Evolutionary conservation across 2,329 filamentous ascomycete genomes (phyloP).

Genomic region (Trichophyton rubrum): DNA sequence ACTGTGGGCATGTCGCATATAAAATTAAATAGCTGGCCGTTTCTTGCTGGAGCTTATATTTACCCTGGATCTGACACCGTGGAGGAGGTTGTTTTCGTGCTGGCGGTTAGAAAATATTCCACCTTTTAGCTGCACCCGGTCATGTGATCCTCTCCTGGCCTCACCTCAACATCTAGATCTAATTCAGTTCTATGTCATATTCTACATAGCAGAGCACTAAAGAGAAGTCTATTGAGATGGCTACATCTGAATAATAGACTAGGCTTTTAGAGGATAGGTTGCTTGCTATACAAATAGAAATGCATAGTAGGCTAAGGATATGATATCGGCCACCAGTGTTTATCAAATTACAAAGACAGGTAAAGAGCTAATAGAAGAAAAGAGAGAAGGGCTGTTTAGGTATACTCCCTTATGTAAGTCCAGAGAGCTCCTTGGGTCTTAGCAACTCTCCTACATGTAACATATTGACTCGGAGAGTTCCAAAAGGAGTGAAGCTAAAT

Average conservation of each 20-base stretch:
- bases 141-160: neutral
- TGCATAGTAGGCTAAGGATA: neutral
- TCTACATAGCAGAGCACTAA: neutral
- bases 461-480: neutral
- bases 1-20: conserved; percentile 30
- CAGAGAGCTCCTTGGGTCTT: neutral
- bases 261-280: neutral
- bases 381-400: neutral
- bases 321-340: neutral
- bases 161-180: neutral
- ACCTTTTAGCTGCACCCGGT: neutral
- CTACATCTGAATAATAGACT: too few relatives aligned
- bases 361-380: neutral
- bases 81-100: too few relatives aligned
- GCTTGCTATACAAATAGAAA: neutral
- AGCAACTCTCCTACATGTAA: neutral
- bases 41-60: too few relatives aligned
- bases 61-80: too few relatives aligned
- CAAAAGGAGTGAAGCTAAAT: neutral
- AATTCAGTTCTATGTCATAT: neutral
- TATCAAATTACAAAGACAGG: neutral
- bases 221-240: neutral
- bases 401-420: neutral
- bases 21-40: too few relatives aligned
- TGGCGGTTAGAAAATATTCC: too few relatives aligned